Percentiles rank a stretch among this genome's conserved stretches.
Evolutionary conservation across 441 rosid species (phyloP).

Genomic region (Manihot esculenta): DNA sequence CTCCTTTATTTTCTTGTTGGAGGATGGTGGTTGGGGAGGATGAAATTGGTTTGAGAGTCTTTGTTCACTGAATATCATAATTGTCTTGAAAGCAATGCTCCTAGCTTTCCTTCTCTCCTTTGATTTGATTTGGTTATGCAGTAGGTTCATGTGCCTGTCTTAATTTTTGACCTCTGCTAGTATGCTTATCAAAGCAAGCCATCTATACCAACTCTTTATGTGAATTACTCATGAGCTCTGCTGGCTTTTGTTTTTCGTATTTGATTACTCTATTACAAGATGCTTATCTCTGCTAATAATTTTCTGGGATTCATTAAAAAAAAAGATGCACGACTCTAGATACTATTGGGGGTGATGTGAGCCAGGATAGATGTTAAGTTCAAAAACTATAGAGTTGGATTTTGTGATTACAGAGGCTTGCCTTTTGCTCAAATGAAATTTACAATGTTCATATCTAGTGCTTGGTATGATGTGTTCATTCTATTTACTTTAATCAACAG

Average conservation of each 20-base stretch:
- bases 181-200: not conserved
- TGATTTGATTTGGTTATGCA: not conserved
- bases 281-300: not conserved
- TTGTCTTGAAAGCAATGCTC: not conserved
- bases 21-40: not conserved
- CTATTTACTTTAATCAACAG: slow-evolving; percentile 46
- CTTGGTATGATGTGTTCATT: not conserved
- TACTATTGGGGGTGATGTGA: not conserved
- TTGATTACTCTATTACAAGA: not conserved
- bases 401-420: not conserved
- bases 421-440: not conserved
- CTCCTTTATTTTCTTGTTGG: not conserved
- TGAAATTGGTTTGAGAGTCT: not conserved
- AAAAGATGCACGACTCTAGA: not conserved
- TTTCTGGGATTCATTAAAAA: not conserved
- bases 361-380: not conserved
- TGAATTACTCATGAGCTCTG: not conserved
- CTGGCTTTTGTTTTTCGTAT: not conserved
- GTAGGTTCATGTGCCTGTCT: not conserved
- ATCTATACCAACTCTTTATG: not conserved
- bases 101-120: not conserved
- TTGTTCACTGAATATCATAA: too few relatives aligned
- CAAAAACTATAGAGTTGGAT: not conserved
- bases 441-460: not conserved
- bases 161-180: not conserved